Base-by-base conservation (phyloP, 352 stramenopile species). In the Phytophthora colocasiae region DNA sequence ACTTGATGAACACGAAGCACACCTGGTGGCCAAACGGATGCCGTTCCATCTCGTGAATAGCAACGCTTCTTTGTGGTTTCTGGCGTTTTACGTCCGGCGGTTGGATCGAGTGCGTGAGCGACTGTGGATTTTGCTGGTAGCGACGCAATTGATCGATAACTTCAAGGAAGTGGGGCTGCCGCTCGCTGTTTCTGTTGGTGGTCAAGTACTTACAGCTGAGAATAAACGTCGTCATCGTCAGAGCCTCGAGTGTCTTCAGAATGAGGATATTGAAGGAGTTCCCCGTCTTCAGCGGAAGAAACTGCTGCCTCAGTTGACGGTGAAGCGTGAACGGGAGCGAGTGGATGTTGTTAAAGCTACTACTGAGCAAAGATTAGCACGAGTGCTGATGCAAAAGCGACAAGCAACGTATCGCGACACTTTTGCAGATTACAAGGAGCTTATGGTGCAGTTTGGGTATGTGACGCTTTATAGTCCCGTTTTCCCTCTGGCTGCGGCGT, bases 401-500 rank as follows among this genome's bases (percentile, higher is more conserved):
- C 82, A 91, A 38, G 75, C 71, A 10, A 77, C 78, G 27, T 91
- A 91, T 69, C 71, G 73, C 9, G 82, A 91, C 36, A 89, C 78
- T 14, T 91, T 91, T 26, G 68, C 74, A 2, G 82, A 91, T 69
- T 91, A 87, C 75, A 91, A 91, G 56, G 82, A 91, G 48, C 85
- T 91, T 48, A 87, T 98, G 67, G 85, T 97, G 43, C 91, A 98
- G 64, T 98, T 97, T 73, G 88, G 90, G 27, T 98, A 97, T 66
- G 92, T 98, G 4, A 83, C 91, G 47, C 95, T 95, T 39, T 98
- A 98, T 73, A 97, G 87, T 46, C 86, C 94, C 10, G 80, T 98
- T 6, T 87, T 98, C 48, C 93, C 93, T 29, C 83, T 98, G 12
- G 95, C 91, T n/a, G 92, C 93, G 27, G 73, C 97, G 0, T 95